Conservation (phyloP, 73 alveolate genomes). For the Paramecium primaurelia region DNA sequence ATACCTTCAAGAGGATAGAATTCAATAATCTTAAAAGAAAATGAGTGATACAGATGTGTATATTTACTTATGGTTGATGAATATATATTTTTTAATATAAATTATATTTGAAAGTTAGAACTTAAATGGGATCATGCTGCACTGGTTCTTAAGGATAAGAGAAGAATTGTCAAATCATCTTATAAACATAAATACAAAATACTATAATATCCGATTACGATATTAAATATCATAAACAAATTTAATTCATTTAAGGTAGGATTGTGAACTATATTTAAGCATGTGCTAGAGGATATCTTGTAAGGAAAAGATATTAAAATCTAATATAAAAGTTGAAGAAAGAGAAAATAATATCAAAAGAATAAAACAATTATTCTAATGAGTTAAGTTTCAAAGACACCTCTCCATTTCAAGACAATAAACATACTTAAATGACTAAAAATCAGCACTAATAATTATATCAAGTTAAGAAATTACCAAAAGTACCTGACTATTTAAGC, state of each 20-base stretch:
- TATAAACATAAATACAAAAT: neutral
- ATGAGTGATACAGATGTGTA: neutral
- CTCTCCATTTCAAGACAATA: neutral
- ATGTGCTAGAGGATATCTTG: neutral
- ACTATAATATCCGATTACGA: neutral
- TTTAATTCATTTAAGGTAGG: neutral
- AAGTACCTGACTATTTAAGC: neutral
- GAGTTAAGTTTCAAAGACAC: neutral
- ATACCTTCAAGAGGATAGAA: neutral
- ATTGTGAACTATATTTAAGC: neutral
- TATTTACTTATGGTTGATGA: neutral
- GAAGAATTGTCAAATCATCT: neutral
- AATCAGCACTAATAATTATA: neutral
- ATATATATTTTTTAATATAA: neutral
- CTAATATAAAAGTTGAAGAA: neutral
- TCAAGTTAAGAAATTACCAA: neutral
- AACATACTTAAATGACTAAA: neutral
- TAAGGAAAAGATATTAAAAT: neutral
- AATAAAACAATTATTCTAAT: neutral
- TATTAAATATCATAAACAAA: neutral
- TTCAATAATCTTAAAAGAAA: neutral
- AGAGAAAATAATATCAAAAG: neutral
- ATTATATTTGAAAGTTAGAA: neutral
- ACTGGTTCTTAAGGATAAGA: neutral
- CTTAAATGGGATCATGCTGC: conserved; percentile 2